Percentiles rank a stretch among this genome's conserved stretches.
phyloP scores from a whole-genome alignment of 805 yeast species.

The Myxozyma neglecta region DNA sequence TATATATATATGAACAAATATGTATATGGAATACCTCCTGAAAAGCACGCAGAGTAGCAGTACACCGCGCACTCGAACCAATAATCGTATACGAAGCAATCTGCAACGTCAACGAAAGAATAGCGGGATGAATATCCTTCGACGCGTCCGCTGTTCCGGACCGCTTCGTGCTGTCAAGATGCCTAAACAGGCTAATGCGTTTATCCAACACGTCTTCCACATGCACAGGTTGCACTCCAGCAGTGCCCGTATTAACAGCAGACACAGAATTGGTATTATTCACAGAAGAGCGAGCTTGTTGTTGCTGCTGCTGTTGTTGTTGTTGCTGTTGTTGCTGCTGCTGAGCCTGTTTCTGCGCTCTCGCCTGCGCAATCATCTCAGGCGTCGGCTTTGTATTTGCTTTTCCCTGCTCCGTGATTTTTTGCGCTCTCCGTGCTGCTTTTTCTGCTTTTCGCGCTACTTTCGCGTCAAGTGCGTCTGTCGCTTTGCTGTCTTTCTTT shows the following conservation, averaged over 20 bases:
- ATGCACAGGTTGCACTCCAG: slow-evolving; percentile 41
- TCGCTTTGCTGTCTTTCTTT: not conserved
- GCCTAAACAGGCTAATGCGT: slow-evolving; percentile 42
- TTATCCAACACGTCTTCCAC: slow-evolving; percentile 28
- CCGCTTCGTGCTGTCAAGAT: slow-evolving; percentile 40
- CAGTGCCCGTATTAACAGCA: slow-evolving; percentile 45
- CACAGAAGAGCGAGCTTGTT: slow-evolving; percentile 36
- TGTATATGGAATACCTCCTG: slow-evolving; percentile 39
- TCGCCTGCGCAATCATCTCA: slow-evolving; percentile 8
- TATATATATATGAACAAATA: not conserved
- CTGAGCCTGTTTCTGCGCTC: slow-evolving; percentile 5
- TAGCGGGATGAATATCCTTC: slow-evolving; percentile 83
- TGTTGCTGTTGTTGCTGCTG: slow-evolving; percentile 5
- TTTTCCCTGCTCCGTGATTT: slow-evolving; percentile 50
- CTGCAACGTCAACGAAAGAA: slow-evolving; percentile 73
- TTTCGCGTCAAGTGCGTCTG: slow-evolving; percentile 47
- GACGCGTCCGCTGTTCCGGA: slow-evolving; percentile 53
- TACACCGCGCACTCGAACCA: slow-evolving; percentile 85
- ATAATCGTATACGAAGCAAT: slow-evolving; percentile 81
- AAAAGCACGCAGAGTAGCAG: slow-evolving; percentile 81
- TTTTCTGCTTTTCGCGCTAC: slow-evolving; percentile 86
- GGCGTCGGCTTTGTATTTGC: slow-evolving; percentile 6
- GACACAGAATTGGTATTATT: slow-evolving; percentile 44
- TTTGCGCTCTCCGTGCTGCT: slow-evolving; percentile 91
- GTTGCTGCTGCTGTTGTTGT: slow-evolving; percentile 42